phyloP scores from a whole-genome alignment of 257 asterid genomes.

The Plantago elongata region DNA sequence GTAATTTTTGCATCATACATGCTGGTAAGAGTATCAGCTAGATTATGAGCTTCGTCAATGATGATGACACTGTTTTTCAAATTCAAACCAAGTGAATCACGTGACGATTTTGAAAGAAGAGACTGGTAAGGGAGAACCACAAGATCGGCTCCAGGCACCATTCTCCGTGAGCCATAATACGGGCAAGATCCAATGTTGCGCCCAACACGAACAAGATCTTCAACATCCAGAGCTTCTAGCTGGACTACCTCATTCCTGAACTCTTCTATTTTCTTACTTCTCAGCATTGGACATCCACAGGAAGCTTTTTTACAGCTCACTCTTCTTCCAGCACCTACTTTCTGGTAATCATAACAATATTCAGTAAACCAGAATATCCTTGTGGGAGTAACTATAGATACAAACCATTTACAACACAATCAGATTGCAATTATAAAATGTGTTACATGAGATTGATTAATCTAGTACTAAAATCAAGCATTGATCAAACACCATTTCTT shows the following conservation, averaged over 20 bases:
- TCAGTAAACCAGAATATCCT: constrained; percentile 24
- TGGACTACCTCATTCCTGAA: constrained; percentile 49
- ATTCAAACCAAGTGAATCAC: constrained; percentile 83
- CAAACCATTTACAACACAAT: neutral
- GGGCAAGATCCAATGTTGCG: constrained; percentile 76
- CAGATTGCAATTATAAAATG: neutral
- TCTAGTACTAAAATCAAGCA: too few species aligned
- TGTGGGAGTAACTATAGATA: neutral
- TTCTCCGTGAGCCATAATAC: constrained; percentile 86
- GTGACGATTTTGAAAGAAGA: constrained; percentile 88
- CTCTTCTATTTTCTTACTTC: constrained; percentile 59
- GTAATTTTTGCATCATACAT: constrained; percentile 82
- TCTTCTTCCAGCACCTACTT: constrained; percentile 52
- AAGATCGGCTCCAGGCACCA: constrained; percentile 80
- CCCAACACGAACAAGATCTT: constrained; percentile 85
- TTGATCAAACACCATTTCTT: too few species aligned
- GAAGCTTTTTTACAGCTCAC: constrained; percentile 44
- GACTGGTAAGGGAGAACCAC: constrained; percentile 97
- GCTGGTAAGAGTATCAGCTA: constrained; percentile 88
- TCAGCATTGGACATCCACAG: constrained; percentile 75
- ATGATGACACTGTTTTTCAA: constrained; percentile 67
- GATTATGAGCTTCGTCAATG: constrained; percentile 97
- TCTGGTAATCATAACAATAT: constrained; percentile 43
- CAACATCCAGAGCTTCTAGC: constrained; percentile 81
- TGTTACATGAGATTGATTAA: too few species aligned